These are phyloP conservation scores for Colletotrichum limetticola DNA, from an alignment of 2,329 filamentous ascomycete species.

Conservation along the genomic window DNA sequence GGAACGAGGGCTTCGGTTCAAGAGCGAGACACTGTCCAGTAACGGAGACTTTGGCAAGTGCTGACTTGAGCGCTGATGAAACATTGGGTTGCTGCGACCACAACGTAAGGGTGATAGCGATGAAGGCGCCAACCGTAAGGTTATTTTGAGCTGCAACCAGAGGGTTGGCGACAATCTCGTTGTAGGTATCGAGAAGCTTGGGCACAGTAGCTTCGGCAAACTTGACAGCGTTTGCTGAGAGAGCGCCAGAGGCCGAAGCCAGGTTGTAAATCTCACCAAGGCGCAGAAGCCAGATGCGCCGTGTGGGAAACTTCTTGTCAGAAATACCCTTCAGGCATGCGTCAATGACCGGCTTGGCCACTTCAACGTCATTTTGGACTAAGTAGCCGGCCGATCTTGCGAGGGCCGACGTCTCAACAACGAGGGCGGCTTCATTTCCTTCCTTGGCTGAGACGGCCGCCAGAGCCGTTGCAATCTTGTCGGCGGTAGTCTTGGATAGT, in stretches of 20 bases:
- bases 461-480: slow-evolving; percentile 74
- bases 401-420: slow-evolving; percentile 79
- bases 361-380: slow-evolving; percentile 67
- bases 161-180: slow-evolving; percentile 83
- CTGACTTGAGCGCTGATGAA: slow-evolving; percentile 55
- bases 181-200: slow-evolving; percentile 75
- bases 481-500: slow-evolving; percentile 69
- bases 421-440: slow-evolving; percentile 85
- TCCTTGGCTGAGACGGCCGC: slow-evolving; percentile 81
- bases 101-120: slow-evolving; percentile 74
- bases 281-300: slow-evolving; percentile 83
- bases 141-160: slow-evolving; percentile 83
- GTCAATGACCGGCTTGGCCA: slow-evolving; percentile 76
- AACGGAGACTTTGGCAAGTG: slow-evolving; percentile 69
- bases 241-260: not conserved
- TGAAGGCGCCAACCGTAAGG: slow-evolving; percentile 81
- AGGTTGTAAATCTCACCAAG: slow-evolving; percentile 76
- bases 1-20: slow-evolving; percentile 86
- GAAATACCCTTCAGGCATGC: slow-evolving; percentile 82
- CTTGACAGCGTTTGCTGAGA: slow-evolving; percentile 50
- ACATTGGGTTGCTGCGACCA: slow-evolving; percentile 65
- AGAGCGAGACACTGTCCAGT: slow-evolving; percentile 73
- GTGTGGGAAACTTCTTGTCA: slow-evolving; percentile 84
- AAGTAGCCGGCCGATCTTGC: slow-evolving; percentile 72
- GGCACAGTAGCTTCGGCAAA: slow-evolving; percentile 65